Conservation (phyloP, 139 green algal genomes). For the Axilococcus clingmanii region DNA sequence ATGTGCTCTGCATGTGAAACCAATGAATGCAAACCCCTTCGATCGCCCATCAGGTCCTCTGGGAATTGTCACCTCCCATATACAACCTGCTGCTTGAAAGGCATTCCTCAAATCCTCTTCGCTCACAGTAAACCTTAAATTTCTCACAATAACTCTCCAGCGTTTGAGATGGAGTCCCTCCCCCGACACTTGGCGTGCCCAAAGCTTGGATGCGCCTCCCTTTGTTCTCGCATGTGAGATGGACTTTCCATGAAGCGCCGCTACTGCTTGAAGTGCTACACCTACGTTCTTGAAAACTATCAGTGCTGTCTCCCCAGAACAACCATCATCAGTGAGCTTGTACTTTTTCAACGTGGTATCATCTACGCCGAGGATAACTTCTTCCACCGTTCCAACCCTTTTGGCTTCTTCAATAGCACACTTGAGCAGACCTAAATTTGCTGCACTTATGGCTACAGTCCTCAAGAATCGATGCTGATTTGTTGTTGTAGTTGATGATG, state of each 20-base stretch:
- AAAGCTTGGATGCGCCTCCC: conserved; percentile 1
- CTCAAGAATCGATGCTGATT: conserved; percentile 45
- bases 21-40: conserved; percentile 84
- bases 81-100: conserved; percentile 42
- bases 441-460: conserved; percentile 62
- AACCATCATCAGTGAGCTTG: conserved; percentile 69
- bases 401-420: conserved; percentile 28
- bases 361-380: conserved; percentile 40
- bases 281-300: conserved; percentile 61
- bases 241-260: conserved; percentile 50
- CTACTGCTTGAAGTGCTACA: conserved; percentile 56
- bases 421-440: conserved; percentile 23
- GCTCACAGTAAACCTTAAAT: conserved; percentile 71
- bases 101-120: conserved; percentile 40
- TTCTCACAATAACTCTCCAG: conserved; percentile 86
- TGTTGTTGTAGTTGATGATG: neutral
- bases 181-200: conserved; percentile 57
- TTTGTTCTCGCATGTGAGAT: neutral
- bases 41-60: conserved; percentile 35
- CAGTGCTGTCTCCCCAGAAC: conserved; percentile 44
- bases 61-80: conserved; percentile 69
- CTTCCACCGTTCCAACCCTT: conserved; percentile 39
- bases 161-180: conserved; percentile 77
- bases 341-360: conserved; percentile 23
- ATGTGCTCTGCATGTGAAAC: conserved; percentile 60